Evolutionary conservation across 495 filamentous ascomycete species (phyloP).

Genomic region (Aspergillus ellipticus): DNA sequence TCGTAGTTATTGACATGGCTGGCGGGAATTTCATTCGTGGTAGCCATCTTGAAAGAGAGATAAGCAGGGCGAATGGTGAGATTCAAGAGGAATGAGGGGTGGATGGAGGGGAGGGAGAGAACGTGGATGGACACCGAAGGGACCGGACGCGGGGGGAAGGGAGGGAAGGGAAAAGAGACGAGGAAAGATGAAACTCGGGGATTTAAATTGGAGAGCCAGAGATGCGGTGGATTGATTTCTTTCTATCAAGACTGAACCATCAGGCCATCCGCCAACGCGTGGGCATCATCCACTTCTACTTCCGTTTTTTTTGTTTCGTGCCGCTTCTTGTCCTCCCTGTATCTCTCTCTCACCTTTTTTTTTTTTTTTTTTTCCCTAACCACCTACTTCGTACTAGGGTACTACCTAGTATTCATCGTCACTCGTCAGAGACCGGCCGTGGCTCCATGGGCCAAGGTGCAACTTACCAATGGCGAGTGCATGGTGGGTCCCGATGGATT

Average conservation of each 20-base stretch:
- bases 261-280: neutral
- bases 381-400: neutral
- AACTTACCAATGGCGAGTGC: too few species aligned
- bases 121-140: slow-evolving; percentile 2
- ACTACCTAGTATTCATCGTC: too few species aligned
- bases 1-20: slow-evolving; percentile 67
- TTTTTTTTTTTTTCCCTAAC: slow-evolving; percentile 1
- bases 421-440: too few species aligned
- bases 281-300: neutral
- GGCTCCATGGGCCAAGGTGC: too few species aligned
- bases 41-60: slow-evolving; percentile 43
- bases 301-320: neutral
- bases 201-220: neutral
- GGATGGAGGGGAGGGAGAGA: slow-evolving; percentile 6
- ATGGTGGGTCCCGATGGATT: too few species aligned
- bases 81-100: neutral
- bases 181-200: slow-evolving; percentile 5
- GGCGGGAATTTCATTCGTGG: slow-evolving; percentile 58
- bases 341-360: neutral
- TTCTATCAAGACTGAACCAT: neutral
- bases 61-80: neutral
- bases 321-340: neutral
- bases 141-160: neutral
- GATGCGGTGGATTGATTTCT: slow-evolving; percentile 1
- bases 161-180: slow-evolving; percentile 1